phyloP scores from a whole-genome alignment of 2,329 filamentous ascomycete genomes.

The Emergomyces africanus region DNA sequence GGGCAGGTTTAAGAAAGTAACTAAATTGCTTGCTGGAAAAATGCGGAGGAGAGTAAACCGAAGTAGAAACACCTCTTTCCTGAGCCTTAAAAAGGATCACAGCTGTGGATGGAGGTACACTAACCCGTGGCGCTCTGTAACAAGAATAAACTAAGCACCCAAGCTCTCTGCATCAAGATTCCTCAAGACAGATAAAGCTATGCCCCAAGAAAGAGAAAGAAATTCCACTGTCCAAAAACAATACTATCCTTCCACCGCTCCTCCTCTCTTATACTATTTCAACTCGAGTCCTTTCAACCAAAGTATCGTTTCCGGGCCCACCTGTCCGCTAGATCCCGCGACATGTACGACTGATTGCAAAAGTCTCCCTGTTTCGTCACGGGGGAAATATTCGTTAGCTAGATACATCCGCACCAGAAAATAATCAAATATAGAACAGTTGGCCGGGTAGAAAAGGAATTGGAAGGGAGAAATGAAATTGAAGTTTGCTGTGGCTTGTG shows the following conservation, averaged over 20 bases:
- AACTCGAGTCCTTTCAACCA: conserved; percentile 20
- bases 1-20: too few species aligned
- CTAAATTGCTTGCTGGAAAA: not conserved
- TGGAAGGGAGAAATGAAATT: not conserved
- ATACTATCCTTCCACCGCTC: conserved; percentile 13
- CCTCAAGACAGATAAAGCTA: not conserved
- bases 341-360: conserved; percentile 34
- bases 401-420: not conserved
- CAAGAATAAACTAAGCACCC: not conserved
- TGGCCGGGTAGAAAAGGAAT: not conserved
- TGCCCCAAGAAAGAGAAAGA: not conserved
- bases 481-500: not conserved
- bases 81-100: not conserved
- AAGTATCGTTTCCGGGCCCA: conserved; percentile 36
- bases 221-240: conserved; percentile 3
- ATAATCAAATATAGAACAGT: not conserved
- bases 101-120: not conserved
- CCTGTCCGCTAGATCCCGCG: conserved; percentile 39
- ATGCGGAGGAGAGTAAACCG: not conserved
- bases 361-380: not conserved
- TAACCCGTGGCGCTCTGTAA: not conserved
- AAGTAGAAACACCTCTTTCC: not conserved
- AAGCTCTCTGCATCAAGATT: not conserved
- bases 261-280: conserved; percentile 4
- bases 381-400: not conserved